Evolutionary conservation across 768 basidiomycete species (phyloP), one percentile per base, ranked within the genome.

Genomic region (Hygrophoropsis aurantiaca): DNA sequence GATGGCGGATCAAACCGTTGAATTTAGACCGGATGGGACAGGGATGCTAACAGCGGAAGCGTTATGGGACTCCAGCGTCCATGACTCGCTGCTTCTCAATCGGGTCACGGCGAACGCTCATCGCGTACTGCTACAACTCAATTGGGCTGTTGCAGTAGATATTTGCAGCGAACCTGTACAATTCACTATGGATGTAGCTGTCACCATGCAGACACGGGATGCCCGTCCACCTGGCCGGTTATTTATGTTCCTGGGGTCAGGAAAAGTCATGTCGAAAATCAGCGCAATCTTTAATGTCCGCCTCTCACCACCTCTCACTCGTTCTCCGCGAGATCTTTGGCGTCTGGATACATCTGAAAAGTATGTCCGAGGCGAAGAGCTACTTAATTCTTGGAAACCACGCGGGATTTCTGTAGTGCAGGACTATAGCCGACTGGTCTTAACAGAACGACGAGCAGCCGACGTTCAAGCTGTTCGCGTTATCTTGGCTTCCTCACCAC

Each of bases 61-160:
- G 2, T 73, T 89, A 5, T 98, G 95, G 94, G 97, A 99, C 68
- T 92, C 91, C 1, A 92, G 93, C 47, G 70, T 90, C 11, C 97
- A 97, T 63, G 84, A 91, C 55, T 93, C 91, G 11, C 64, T 82
- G 13, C 70, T 94, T 36, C 76, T 99, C 51, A 95, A 99, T 64
- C 81, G 85, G 21, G 85, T 93, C 32, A 95, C 94, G 2, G 75
- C 81, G 3, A 60, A 81, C 4, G 82, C 83, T 38, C 90, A 94
- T 54, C 84, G 90, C 30, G 74, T 97, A 9, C 71, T 97, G 25
- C 61, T 97, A 21, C 86, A 90, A 59, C 61, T 97, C 4, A 75
- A 74, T 27, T 95, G 84, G 80, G 74, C 80, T 24, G 77, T 97
- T 23, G 85, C 81, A 4, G 82, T 94, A n/a, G 89, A 90, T 38